These are phyloP conservation scores for Beta corolliflora DNA, from an alignment of 179 eudicot species.

Conservation along the genomic window DNA sequence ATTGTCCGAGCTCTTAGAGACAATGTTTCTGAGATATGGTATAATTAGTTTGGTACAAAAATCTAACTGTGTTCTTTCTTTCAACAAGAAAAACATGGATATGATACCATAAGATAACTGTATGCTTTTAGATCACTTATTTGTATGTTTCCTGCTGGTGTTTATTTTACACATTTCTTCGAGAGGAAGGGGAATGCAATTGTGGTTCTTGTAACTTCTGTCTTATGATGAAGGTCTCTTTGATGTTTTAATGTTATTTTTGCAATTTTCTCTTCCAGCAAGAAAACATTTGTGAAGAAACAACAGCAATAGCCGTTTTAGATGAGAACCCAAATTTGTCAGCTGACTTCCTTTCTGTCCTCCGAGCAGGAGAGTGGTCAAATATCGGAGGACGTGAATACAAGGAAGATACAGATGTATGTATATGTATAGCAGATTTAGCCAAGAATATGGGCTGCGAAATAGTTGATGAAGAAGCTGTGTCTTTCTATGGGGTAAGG, in stretches of 20 bases:
- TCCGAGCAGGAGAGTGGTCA: conserved; percentile 93
- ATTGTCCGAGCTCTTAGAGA: background rate
- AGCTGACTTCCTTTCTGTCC: conserved; percentile 52
- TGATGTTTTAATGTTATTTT: conserved; percentile 15
- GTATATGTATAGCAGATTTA: conserved; percentile 63
- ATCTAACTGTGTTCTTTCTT: background rate
- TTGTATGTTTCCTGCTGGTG: background rate
- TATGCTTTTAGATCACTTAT: background rate
- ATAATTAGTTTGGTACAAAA: background rate
- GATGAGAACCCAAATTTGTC: conserved; percentile 38
- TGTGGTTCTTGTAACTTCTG: background rate
- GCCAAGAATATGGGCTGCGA: conserved; percentile 61
- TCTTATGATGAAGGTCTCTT: background rate
- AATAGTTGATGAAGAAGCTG: conserved; percentile 49
- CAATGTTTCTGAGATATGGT: background rate
- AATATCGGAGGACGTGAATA: conserved; percentile 77
- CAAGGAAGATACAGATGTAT: conserved; percentile 62
- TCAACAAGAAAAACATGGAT: background rate
- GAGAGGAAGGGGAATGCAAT: background rate
- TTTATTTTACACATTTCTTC: background rate
- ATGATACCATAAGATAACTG: background rate
- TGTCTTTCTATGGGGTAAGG: conserved; percentile 95
- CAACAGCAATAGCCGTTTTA: conserved; percentile 44
- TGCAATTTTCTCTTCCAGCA: conserved; percentile 46
- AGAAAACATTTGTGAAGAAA: conserved; percentile 79